phyloP scores from a whole-genome alignment of 495 filamentous ascomycete genomes.

The Pseudomonodictys pantanalensis region DNA sequence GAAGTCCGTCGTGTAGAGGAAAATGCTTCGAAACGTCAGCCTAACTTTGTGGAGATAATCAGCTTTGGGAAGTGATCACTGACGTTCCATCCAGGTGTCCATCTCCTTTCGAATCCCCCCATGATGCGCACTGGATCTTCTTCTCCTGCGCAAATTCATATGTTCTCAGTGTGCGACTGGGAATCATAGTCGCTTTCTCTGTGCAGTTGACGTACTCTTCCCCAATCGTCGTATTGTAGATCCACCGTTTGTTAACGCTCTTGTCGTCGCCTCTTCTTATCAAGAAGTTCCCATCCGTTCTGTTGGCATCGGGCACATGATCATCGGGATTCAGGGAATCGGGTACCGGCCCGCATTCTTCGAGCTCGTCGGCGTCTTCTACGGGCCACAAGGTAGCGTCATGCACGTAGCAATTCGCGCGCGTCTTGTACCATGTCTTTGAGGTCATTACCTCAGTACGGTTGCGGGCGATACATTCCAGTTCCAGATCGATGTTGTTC shows the following conservation, averaged over 20 bases:
- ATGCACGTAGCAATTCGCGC: conserved; percentile 9
- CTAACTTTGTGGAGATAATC: background rate
- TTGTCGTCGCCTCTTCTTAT: no score
- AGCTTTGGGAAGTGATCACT: background rate
- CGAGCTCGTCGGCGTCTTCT: conserved; percentile 1
- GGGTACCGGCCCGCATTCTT: conserved; percentile 16
- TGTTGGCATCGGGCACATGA: background rate
- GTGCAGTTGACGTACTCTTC: conserved; percentile 15
- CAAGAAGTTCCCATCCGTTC: no score
- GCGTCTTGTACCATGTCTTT: conserved; percentile 15
- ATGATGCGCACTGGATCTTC: conserved; percentile 1
- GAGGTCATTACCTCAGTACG: background rate
- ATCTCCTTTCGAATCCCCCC: background rate
- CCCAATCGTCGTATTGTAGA: conserved; percentile 11
- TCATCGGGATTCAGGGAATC: background rate
- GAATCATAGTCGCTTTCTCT: background rate
- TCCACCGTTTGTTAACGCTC: background rate
- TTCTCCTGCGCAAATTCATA: conserved; percentile 3
- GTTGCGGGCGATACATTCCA: conserved; percentile 3
- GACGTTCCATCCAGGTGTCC: no score
- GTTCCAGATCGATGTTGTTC: background rate
- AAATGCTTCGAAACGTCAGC: conserved; percentile 1
- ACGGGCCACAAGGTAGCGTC: conserved; percentile 1
- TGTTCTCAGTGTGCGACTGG: background rate
- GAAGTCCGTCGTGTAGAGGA: conserved; percentile 10